Evolutionary conservation across 2,329 filamentous ascomycete genomes (phyloP).

Genomic region (Fusarium fracticaudum): DNA sequence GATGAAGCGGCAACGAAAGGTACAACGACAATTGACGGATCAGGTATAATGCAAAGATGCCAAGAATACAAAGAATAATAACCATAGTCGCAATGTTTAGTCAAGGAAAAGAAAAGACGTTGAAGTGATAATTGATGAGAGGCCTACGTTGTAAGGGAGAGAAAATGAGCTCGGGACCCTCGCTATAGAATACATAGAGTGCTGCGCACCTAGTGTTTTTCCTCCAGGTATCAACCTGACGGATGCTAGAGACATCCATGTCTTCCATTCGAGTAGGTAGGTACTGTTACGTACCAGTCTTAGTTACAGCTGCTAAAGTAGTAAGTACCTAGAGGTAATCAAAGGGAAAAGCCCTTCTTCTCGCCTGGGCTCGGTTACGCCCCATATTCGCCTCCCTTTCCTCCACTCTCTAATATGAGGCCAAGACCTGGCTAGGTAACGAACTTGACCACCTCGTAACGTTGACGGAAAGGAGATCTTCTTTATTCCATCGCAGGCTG

Average conservation of each 20-base stretch:
- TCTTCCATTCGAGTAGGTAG: not conserved
- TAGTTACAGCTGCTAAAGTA: not conserved
- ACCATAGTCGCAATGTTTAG: conserved; percentile 28
- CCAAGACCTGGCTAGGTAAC: conserved; percentile 18
- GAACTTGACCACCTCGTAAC: not conserved
- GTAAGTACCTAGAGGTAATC: conserved; percentile 3
- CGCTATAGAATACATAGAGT: not conserved
- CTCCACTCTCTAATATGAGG: conserved; percentile 7
- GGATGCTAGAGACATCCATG: not conserved
- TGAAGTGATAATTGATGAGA: not conserved
- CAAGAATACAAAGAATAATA: conserved; percentile 33
- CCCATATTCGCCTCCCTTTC: conserved; percentile 26
- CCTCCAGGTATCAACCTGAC: not conserved
- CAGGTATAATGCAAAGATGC: conserved; percentile 28
- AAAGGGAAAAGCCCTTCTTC: conserved; percentile 1
- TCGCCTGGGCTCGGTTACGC: conserved; percentile 7
- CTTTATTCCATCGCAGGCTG: conserved; percentile 10
- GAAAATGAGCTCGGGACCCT: conserved; percentile 26
- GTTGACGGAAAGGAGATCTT: conserved; percentile 17
- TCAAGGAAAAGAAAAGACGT: conserved; percentile 1
- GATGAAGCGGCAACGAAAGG: conserved; percentile 27
- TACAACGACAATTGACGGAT: conserved; percentile 30
- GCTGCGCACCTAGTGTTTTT: not conserved
- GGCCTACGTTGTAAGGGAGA: conserved; percentile 25
- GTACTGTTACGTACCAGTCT: not conserved